These are phyloP conservation scores for Paecilomyces fulvus DNA, from an alignment of 2,329 filamentous ascomycete species.

Conservation along the genomic window DNA sequence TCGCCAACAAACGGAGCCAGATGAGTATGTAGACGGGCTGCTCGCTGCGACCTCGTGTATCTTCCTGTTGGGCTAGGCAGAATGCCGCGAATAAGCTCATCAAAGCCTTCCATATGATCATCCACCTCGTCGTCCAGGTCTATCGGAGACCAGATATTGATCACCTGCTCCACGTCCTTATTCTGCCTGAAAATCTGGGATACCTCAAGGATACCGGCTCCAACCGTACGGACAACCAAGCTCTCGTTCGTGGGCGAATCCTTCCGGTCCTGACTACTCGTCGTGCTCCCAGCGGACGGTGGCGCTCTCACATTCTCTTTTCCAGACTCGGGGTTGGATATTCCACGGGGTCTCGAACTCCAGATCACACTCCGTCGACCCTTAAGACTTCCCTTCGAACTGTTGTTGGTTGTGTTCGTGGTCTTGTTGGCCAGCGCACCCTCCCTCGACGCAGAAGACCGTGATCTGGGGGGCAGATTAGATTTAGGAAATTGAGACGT, in stretches of 20 bases:
- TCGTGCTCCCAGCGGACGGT: constrained; percentile 23
- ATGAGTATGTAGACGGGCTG: constrained; percentile 71
- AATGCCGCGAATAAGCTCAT: constrained; percentile 64
- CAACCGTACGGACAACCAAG: constrained; percentile 58
- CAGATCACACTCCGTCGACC: constrained; percentile 39
- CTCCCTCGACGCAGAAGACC: constrained; percentile 27
- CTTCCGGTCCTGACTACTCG: constrained; percentile 19
- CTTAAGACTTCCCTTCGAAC: constrained; percentile 28
- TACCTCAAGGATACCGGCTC: constrained; percentile 68
- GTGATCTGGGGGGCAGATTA: constrained; percentile 14
- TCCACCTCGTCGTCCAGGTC: constrained; percentile 49
- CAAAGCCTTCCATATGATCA: constrained; percentile 58
- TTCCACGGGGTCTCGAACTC: constrained; percentile 26
- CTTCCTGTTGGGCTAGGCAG: constrained; percentile 63
- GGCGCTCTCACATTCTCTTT: constrained; percentile 20
- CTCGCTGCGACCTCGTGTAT: constrained; percentile 63
- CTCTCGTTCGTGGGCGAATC: constrained; percentile 23
- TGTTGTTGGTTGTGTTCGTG: constrained; percentile 18
- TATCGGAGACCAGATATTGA: constrained; percentile 67
- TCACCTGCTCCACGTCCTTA: constrained; percentile 64
- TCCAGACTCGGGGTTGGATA: constrained; percentile 21
- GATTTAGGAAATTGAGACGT: constrained; percentile 43
- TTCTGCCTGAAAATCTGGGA: constrained; percentile 64
- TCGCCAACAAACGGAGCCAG: constrained; percentile 68
- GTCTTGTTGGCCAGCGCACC: constrained; percentile 19